phyloP scores from a whole-genome alignment of 495 filamentous ascomycete species.

The Rostrohypoxylon terebratum region DNA sequence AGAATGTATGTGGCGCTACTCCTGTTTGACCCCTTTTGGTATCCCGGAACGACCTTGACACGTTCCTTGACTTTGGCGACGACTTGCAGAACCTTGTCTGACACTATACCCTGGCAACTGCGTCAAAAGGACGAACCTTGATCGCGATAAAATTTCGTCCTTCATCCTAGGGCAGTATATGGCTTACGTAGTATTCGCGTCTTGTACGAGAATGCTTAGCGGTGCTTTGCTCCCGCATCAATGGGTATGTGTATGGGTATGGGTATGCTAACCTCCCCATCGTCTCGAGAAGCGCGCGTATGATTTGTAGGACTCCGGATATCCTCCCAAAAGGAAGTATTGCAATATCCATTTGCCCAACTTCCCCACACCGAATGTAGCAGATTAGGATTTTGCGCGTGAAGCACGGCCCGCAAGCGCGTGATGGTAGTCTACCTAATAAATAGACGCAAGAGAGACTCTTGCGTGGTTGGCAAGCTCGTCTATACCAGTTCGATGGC shows the following conservation, averaged over 20 bases:
- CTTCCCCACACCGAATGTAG: constrained; percentile 8
- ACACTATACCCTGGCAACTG: constrained; percentile 14
- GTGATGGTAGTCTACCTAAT: constrained; percentile 18
- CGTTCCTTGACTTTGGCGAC: too few relatives aligned
- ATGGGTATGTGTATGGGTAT: too few relatives aligned
- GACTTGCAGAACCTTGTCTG: too few relatives aligned
- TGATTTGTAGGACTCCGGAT: constrained; percentile 3
- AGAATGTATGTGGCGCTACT: constrained; percentile 21
- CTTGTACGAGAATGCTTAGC: too few relatives aligned
- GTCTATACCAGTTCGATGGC: constrained; percentile 12
- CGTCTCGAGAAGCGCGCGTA: constrained; percentile 25
- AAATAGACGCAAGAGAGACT: constrained; percentile 13
- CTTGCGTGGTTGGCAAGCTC: not conserved
- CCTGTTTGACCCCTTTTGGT: constrained; percentile 11
- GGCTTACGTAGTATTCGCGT: not conserved
- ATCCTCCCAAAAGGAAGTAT: constrained; percentile 7
- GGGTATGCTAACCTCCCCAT: not conserved
- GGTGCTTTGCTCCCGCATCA: constrained; percentile 3
- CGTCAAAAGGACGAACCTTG: constrained; percentile 4
- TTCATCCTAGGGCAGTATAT: not conserved
- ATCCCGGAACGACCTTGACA: constrained; percentile 14
- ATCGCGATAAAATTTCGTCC: constrained; percentile 13
- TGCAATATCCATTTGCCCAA: constrained; percentile 25
- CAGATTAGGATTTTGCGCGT: constrained; percentile 1
- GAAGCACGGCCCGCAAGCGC: constrained; percentile 40